These are phyloP conservation scores for Barnettozyma populi DNA, from an alignment of 805 yeast species.

Conservation along the genomic window DNA sequence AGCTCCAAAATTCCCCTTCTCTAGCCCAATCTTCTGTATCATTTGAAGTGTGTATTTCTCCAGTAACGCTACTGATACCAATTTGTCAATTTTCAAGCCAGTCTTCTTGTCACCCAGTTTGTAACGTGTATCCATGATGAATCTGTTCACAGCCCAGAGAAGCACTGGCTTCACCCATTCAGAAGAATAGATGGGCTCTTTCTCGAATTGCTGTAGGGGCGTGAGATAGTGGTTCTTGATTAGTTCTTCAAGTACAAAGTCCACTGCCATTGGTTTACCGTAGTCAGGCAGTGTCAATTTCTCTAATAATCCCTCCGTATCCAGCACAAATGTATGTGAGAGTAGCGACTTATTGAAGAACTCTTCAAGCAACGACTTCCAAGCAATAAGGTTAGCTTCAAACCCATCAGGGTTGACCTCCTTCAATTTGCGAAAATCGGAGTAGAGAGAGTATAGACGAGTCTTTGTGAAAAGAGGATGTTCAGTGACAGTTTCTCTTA, in stretches of 20 bases:
- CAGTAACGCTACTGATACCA: slow-evolving; percentile 17
- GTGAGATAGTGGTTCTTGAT: slow-evolving; percentile 26
- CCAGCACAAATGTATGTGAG: slow-evolving; percentile 19
- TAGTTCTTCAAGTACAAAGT: slow-evolving; percentile 30
- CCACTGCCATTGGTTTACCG: slow-evolving; percentile 33
- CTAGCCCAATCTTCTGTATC: background rate
- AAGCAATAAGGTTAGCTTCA: slow-evolving; percentile 33
- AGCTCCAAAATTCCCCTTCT: background rate
- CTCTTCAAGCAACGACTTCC: slow-evolving; percentile 28
- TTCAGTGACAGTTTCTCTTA: slow-evolving; percentile 16
- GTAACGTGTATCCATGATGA: slow-evolving; percentile 21
- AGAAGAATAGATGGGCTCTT: slow-evolving; percentile 18
- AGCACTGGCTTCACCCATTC: slow-evolving; percentile 22
- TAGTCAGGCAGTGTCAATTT: slow-evolving; percentile 24
- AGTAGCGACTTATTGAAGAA: slow-evolving; percentile 13
- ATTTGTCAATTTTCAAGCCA: slow-evolving; percentile 15
- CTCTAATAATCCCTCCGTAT: slow-evolving; percentile 24
- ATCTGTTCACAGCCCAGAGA: slow-evolving; percentile 21
- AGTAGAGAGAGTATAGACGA: slow-evolving; percentile 33
- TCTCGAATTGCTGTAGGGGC: slow-evolving; percentile 21
- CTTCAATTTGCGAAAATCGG: slow-evolving; percentile 32
- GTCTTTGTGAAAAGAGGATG: slow-evolving; percentile 29
- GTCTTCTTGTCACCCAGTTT: slow-evolving; percentile 15
- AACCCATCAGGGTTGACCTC: slow-evolving; percentile 38
- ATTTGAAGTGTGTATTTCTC: slow-evolving; percentile 14